Base-by-base conservation (phyloP, 2,329 filamentous ascomycete genomes). In the Monosporascus sp. region DNA sequence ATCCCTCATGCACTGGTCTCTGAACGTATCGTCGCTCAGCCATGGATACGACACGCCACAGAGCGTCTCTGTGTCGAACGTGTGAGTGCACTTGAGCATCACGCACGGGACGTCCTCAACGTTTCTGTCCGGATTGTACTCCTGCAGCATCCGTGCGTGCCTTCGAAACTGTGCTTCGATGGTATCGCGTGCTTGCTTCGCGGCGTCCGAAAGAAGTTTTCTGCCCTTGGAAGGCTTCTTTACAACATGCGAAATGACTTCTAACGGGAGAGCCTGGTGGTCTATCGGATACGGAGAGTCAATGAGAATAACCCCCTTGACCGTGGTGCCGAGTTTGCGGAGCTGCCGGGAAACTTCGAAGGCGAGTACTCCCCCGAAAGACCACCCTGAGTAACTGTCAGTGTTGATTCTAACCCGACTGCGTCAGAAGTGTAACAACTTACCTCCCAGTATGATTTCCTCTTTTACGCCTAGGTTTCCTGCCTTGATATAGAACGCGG, bases 361-460 rank as follows among this genome's bases (percentile, higher is more conserved):
- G 19, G 78, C 77, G 53, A 75, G 73, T 52, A 79, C 75, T 7
- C 78, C 78, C 38, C 79, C 79, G 20, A 77, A 78, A 9, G 76
- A 81, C 78, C 78, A 81, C 7, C 58, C 58, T 60, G 16, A 38
- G 26, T 31, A 22, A 17, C 19, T 31, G 8, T 53, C 38, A 53
- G 50, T 27, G 8, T 9, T 8, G 26, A 27, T 27, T 9, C 26
- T 9, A 3, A 27, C 8, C 8, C 2, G 26, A 27, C 26, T 9
- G 3, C 9, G 7, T 27, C 8, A 40, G 19, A 45, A 9, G n/a
- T 8, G 26, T 5, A 19, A 24, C 24, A 22, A 52, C 58, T 58
- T 55, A 52, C 79, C 80, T 50, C 76, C 77, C 1, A 81, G 68
- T 35, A 63, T 48, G 37, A 60, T 38, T 11, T 54, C 52, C 8